These are phyloP conservation scores for Malania oleifera DNA, from an alignment of 164 flowering plant genomes.

Conservation along the genomic window DNA sequence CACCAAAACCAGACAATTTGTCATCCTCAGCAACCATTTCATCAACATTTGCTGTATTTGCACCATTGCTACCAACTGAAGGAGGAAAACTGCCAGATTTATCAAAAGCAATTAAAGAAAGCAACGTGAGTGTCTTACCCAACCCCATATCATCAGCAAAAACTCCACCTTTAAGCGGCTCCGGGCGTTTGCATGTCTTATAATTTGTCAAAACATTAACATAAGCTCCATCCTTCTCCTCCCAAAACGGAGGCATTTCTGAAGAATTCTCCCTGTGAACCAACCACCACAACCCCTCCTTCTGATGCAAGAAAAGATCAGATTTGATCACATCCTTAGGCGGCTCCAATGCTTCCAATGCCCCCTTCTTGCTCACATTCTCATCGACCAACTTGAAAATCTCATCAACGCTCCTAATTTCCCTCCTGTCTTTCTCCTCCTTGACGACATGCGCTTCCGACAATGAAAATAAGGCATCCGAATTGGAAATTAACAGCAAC, in stretches of 20 bases:
- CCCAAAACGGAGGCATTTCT: slow-evolving; percentile 94
- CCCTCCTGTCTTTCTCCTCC: slow-evolving; percentile 32
- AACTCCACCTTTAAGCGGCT: slow-evolving; percentile 78
- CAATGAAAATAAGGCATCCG: slow-evolving; percentile 34
- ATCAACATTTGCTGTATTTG: slow-evolving; percentile 9
- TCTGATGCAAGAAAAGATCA: slow-evolving; percentile 69
- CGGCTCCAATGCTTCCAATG: slow-evolving; percentile 44
- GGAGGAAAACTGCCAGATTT: slow-evolving; percentile 20
- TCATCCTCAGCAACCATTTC: slow-evolving; percentile 20
- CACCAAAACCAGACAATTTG: slow-evolving; percentile 7
- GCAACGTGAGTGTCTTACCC: slow-evolving; percentile 87
- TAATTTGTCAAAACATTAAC: slow-evolving; percentile 70
- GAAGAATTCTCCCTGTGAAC: slow-evolving; percentile 60
- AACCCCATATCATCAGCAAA: slow-evolving; percentile 97
- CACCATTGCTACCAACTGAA: not conserved
- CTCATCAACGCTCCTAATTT: slow-evolving; percentile 46
- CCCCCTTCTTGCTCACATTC: slow-evolving; percentile 29
- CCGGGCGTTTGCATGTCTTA: slow-evolving; percentile 48
- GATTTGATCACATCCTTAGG: slow-evolving; percentile 53
- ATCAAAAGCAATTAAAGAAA: slow-evolving; percentile 78
- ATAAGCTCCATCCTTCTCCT: slow-evolving; percentile 50
- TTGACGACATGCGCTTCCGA: slow-evolving; percentile 59
- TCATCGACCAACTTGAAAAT: slow-evolving; percentile 58
- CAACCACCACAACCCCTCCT: slow-evolving; percentile 83
- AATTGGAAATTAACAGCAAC: slow-evolving; percentile 37